phyloP scores from a whole-genome alignment of 495 filamentous ascomycete species.

The Pyrenula massariospora region DNA sequence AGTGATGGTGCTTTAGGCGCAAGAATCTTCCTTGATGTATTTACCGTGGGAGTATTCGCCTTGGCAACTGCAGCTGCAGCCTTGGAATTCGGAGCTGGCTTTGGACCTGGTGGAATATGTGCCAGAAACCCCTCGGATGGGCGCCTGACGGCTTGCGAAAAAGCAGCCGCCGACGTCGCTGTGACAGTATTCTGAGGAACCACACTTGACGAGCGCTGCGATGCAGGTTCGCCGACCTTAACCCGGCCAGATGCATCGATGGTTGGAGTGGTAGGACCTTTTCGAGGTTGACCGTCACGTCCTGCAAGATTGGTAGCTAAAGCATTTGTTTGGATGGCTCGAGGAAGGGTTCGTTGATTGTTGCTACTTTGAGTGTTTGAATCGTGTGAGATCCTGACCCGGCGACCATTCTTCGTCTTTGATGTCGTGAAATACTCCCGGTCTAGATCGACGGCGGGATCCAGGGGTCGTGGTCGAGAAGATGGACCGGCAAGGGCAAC shows the following conservation, averaged over 20 bases:
- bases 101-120: background rate
- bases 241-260: background rate
- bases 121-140: background rate
- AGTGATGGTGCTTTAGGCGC: too few relatives aligned
- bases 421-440: background rate
- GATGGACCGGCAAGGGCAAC: background rate
- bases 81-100: background rate
- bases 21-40: background rate
- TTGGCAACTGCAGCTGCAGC: background rate
- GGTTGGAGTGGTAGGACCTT: background rate
- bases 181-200: background rate
- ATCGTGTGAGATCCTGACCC: background rate
- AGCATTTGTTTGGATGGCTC: too few relatives aligned
- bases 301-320: too few relatives aligned
- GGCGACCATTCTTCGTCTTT: background rate
- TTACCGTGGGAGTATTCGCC: background rate
- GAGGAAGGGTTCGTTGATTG: too few relatives aligned
- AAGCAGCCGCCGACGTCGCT: background rate
- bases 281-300: background rate
- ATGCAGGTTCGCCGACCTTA: background rate
- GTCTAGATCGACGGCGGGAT: background rate
- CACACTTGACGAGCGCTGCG: too few relatives aligned
- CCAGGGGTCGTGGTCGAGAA: background rate
- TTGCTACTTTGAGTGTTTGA: background rate
- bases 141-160: background rate